phyloP scores from a whole-genome alignment of 257 asterid species.

The Solanum neorickii region DNA sequence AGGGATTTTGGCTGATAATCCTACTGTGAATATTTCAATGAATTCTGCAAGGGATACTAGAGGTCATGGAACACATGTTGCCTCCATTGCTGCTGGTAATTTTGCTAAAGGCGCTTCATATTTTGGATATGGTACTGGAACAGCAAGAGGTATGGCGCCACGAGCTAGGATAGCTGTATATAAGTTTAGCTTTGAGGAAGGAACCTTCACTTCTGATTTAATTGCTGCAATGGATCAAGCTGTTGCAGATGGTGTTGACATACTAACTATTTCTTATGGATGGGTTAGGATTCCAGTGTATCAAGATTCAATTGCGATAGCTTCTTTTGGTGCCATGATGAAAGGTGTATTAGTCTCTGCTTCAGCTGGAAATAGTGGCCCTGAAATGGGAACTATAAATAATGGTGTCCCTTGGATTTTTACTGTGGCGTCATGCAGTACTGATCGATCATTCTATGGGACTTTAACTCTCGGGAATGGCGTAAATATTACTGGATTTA shows the following conservation, averaged over 20 bases:
- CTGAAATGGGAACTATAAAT: not conserved
- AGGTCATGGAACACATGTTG: slow-evolving; percentile 3
- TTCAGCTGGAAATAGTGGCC: not conserved
- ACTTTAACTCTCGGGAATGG: not conserved
- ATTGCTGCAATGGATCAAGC: slow-evolving; percentile 15
- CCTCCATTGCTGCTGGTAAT: slow-evolving; percentile 5
- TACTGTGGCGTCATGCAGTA: not conserved
- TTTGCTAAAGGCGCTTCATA: slow-evolving; percentile 1
- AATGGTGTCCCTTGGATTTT: not conserved
- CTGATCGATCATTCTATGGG: not conserved
- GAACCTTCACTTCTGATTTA: slow-evolving; percentile 8
- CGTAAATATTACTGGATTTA: not conserved
- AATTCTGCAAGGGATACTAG: slow-evolving; percentile 5
- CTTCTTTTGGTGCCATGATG: slow-evolving; percentile 4
- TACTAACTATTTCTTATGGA: not conserved
- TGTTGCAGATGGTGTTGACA: slow-evolving; percentile 5
- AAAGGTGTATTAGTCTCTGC: not conserved
- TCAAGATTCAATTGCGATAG: not conserved
- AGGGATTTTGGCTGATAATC: slow-evolving; percentile 6
- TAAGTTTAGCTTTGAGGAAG: slow-evolving; percentile 5
- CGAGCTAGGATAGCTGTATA: slow-evolving; percentile 6
- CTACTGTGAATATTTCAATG: slow-evolving; percentile 3
- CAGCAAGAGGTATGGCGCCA: slow-evolving; percentile 6
- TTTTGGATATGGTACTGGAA: slow-evolving; percentile 9
- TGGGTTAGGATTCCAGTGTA: not conserved